A percentile compares a stretch with the other conserved stretches of the same genome.
Conservation (phyloP, 2,329 filamentous ascomycete genomes). For the Trichophyton rubrum region DNA sequence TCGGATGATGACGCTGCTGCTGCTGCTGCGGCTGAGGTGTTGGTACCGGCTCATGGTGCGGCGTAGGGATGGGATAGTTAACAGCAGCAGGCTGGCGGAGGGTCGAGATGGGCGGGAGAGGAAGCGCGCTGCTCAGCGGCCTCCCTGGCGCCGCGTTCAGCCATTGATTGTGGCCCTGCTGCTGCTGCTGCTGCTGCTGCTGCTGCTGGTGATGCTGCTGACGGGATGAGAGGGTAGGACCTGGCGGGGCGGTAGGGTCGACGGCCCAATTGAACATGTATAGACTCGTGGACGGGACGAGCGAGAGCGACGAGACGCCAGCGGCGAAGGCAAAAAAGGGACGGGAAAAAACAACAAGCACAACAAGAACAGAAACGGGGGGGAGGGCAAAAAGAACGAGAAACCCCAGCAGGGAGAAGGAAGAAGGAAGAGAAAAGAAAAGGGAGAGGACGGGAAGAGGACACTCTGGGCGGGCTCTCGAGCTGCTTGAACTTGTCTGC, state of each 20-base stretch:
- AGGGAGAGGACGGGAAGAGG: neutral
- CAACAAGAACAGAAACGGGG: neutral
- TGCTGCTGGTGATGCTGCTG: slow-evolving; percentile 7
- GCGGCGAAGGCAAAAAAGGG: neutral
- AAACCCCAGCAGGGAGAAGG: neutral
- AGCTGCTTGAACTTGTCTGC: neutral
- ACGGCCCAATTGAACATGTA: slow-evolving; percentile 11
- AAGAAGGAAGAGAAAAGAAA: neutral
- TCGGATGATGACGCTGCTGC: neutral
- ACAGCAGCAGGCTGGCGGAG: slow-evolving; percentile 2
- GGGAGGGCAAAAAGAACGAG: neutral
- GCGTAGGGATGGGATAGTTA: slow-evolving; percentile 1
- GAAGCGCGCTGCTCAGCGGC: slow-evolving; percentile 1
- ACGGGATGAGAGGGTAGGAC: slow-evolving; percentile 15
- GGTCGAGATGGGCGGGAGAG: slow-evolving; percentile 5
- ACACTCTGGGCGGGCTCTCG: neutral
- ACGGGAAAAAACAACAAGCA: neutral
- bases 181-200: slow-evolving; percentile 4
- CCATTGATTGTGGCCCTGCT: slow-evolving; percentile 4
- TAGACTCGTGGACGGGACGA: neutral
- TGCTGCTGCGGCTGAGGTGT: neutral
- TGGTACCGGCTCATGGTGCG: slow-evolving; percentile 1
- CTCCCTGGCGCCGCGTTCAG: slow-evolving; percentile 1
- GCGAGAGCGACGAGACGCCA: neutral
- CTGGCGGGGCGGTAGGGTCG: slow-evolving; percentile 11